Conservation (phyloP, 1,139 yeast genomes). For the Magnusiomyces clavatus region DNA sequence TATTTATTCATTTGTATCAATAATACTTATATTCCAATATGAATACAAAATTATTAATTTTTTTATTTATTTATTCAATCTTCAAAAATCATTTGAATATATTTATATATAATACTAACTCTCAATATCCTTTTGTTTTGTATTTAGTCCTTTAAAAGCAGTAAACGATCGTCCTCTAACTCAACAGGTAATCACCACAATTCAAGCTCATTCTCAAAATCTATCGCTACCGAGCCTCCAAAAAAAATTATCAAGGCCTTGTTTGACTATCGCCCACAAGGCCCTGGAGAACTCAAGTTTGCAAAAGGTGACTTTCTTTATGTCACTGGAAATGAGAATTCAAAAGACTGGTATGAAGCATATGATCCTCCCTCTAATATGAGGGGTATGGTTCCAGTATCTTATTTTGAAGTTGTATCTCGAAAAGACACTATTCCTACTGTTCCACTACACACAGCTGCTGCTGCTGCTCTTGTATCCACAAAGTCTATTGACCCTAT, state of each 20-base stretch:
- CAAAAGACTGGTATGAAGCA: conserved; percentile 79
- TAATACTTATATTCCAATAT: too few relatives aligned
- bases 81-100: background rate
- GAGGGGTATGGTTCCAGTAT: conserved; percentile 81
- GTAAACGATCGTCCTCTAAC: conserved; percentile 26
- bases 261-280: conserved; percentile 69
- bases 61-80: too few relatives aligned
- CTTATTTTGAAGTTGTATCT: conserved; percentile 74
- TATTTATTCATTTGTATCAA: background rate
- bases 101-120: background rate
- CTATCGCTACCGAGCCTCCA: conserved; percentile 40
- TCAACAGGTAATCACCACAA: conserved; percentile 9
- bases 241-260: conserved; percentile 80
- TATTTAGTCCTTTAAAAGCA: conserved; percentile 31
- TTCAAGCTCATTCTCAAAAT: conserved; percentile 7
- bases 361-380: conserved; percentile 73
- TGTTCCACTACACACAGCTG: conserved; percentile 23
- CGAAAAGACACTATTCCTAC: conserved; percentile 43
- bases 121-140: conserved; percentile 24
- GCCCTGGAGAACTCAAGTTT: conserved; percentile 75
- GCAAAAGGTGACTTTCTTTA: conserved; percentile 82
- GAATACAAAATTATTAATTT: too few relatives aligned
- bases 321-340: conserved; percentile 56
- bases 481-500: background rate
- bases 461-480: background rate